Base-by-base conservation (phyloP, 148 eudicot genomes). In the Hydrangea macrophylla region DNA sequence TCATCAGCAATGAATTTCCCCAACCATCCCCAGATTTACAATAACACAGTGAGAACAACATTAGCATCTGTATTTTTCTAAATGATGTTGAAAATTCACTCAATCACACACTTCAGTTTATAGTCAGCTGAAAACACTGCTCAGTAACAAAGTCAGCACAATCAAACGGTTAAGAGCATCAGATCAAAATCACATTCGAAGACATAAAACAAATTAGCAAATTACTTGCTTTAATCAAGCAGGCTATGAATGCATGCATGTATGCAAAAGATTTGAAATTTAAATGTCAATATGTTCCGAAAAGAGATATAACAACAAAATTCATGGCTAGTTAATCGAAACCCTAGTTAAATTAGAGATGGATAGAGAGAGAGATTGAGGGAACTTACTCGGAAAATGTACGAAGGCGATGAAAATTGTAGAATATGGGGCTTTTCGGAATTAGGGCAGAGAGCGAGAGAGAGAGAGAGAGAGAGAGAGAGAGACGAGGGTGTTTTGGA, bases 381-480 rank as follows among this genome's bases (percentile, higher is more conserved):
- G 58, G 61, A 26, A n/a, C 62, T 68, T 26, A 55, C 71, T n/a
- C 62, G 33, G 62, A n/a, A 39, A 55, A 7, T 55, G n/a, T 18
- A 59, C 25, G 60, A n/a, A 55, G 55, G 71, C 53, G n/a, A 56
- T 26, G 9, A 35, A 37, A 55, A 6, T 53, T 62, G 22, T 6
- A 37, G 37, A 56, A 32, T 68, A 23, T 61, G 61, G 71, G 71
- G 36, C 53, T n/a, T 55, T 36, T 56, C 35, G 53, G 33, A 68
- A 68, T 68, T 68, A 68, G 71, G 71, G 71, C 35, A 56, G 27
- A 56, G n/a, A 10, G n/a, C n/a, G n/a, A n/a, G n/a, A 12, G 28
- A 9, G 62, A 33, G 40, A 22, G 18, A 23, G 31, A 20, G 5
- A 2, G 23, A 40, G 17, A 13, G 48, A 30, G 48, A 28, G 39